These are phyloP conservation scores for Botrytis fragariae DNA, from an alignment of 2,329 filamentous ascomycete species.

Conservation along the genomic window DNA sequence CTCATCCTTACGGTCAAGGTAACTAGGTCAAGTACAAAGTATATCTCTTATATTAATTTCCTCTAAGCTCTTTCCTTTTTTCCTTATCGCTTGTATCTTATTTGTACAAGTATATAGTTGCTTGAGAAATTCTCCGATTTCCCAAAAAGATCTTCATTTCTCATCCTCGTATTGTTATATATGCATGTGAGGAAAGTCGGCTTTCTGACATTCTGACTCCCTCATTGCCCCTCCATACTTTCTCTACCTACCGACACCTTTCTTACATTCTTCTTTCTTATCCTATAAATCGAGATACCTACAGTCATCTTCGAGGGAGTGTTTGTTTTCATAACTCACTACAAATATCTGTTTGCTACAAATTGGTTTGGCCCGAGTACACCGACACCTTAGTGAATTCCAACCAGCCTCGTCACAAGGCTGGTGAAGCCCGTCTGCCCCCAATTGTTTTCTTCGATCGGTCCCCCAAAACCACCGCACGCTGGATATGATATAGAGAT, in stretches of 20 bases:
- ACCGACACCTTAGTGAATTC: background rate
- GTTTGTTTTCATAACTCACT: background rate
- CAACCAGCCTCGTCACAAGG: constrained; percentile 1
- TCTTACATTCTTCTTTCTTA: background rate
- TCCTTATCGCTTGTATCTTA: background rate
- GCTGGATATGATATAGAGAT: constrained; percentile 7
- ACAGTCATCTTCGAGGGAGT: background rate
- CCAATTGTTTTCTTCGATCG: background rate
- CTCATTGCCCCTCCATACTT: background rate
- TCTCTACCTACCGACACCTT: background rate
- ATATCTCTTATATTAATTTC: background rate
- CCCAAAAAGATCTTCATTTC: background rate
- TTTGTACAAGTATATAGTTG: background rate
- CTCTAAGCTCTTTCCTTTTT: background rate
- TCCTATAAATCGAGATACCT: background rate
- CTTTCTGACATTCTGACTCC: constrained; percentile 5
- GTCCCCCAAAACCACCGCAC: background rate
- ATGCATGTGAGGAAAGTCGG: background rate
- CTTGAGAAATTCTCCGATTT: too few relatives aligned
- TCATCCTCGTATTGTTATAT: background rate
- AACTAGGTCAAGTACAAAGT: background rate
- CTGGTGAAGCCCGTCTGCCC: constrained; percentile 6
- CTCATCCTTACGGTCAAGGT: background rate
- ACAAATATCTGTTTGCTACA: background rate
- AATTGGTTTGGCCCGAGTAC: background rate